Percentiles rank a stretch among this genome's conserved stretches.
phyloP scores from a whole-genome alignment of 805 yeast species.

The Torulaspora gathmanii region DNA sequence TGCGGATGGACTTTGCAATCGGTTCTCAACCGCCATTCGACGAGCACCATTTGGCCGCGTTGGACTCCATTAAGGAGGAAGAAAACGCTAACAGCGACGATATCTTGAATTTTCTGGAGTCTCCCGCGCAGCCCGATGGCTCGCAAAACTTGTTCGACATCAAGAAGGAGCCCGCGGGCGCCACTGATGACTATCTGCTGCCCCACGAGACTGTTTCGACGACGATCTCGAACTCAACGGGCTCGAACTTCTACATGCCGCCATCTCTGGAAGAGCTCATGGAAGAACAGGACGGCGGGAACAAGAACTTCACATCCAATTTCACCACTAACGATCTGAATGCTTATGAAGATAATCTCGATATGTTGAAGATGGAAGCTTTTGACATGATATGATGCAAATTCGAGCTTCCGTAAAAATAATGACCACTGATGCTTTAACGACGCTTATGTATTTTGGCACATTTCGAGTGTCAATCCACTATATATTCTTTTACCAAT shows the following conservation, averaged over 20 bases:
- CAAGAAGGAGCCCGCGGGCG: conserved; percentile 6
- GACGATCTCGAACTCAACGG: conserved; percentile 3
- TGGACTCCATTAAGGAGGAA: conserved; percentile 16
- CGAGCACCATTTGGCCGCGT: conserved; percentile 6
- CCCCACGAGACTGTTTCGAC: conserved; percentile 5
- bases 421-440: neutral
- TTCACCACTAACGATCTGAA: conserved; percentile 7
- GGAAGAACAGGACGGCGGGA: conserved; percentile 30
- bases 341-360: conserved; percentile 19
- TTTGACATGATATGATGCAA: conserved; percentile 18
- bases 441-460: neutral
- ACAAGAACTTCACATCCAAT: conserved; percentile 5
- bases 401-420: neutral
- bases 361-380: conserved; percentile 16
- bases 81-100: conserved; percentile 8
- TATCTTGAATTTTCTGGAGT: conserved; percentile 6
- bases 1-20: conserved; percentile 6
- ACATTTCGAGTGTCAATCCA: no score
- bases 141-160: conserved; percentile 1
- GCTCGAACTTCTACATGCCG: conserved; percentile 21
- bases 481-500: neutral
- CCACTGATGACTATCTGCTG: conserved; percentile 7
- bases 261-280: conserved; percentile 35
- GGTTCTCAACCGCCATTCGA: conserved; percentile 4
- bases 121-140: neutral